Evolutionary conservation across 2,329 filamentous ascomycete genomes (phyloP).

Genomic region (Fusarium sarcochroum): DNA sequence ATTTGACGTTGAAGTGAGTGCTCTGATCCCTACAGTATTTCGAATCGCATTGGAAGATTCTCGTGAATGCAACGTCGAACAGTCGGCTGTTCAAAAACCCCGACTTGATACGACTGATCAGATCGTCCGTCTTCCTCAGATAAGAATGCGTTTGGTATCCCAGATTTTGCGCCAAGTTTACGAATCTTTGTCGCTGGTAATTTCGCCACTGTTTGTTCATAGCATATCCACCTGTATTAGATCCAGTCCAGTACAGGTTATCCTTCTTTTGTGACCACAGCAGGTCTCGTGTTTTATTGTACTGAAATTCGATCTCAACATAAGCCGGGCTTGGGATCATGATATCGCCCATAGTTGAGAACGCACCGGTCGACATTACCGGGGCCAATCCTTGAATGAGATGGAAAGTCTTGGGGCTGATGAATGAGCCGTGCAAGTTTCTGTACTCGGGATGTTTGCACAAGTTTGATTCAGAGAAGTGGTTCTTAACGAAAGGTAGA

Average conservation of each 20-base stretch:
- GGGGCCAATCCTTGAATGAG: constrained; percentile 60
- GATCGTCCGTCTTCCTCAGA: constrained; percentile 45
- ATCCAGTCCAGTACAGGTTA: constrained; percentile 70
- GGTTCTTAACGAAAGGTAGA: constrained; percentile 56
- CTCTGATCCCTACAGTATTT: constrained; percentile 55
- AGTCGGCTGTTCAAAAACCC: constrained; percentile 55
- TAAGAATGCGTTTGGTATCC: constrained; percentile 50
- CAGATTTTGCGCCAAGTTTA: constrained; percentile 55
- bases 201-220: constrained; percentile 54
- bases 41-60: constrained; percentile 60
- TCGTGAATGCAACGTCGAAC: constrained; percentile 62
- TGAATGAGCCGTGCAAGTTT: constrained; percentile 60
- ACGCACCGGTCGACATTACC: constrained; percentile 61
- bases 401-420: constrained; percentile 59
- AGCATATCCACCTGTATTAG: constrained; percentile 64
- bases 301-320: constrained; percentile 58
- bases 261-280: constrained; percentile 65
- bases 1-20: constrained; percentile 49
- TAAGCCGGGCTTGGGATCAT: constrained; percentile 67
- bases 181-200: constrained; percentile 65
- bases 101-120: constrained; percentile 39
- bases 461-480: constrained; percentile 52
- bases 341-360: constrained; percentile 66
- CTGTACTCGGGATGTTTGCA: constrained; percentile 62
- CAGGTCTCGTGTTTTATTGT: constrained; percentile 57